phyloP scores from a whole-genome alignment of 176 grass and related monocot genomes.

The Aegilops bicornis region DNA sequence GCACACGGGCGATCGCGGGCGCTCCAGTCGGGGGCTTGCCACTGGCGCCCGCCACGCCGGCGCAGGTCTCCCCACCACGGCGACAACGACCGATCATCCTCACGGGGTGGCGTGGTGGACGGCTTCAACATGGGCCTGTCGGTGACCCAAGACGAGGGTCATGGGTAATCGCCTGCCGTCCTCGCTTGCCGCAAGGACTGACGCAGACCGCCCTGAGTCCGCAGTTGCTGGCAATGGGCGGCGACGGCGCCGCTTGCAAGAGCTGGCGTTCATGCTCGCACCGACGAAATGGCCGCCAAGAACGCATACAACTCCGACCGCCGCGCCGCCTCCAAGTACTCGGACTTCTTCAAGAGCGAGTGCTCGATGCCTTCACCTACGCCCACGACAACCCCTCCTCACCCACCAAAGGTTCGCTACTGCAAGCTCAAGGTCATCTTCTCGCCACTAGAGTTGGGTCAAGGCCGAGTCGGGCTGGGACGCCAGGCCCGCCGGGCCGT shows the following conservation, averaged over 20 bases:
- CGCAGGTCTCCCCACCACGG: slow-evolving; percentile 69
- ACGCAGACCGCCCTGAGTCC: too few species aligned
- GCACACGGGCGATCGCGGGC: too few species aligned
- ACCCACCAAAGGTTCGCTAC: slow-evolving; percentile 72
- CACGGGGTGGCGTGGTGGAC: slow-evolving; percentile 91
- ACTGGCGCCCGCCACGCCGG: slow-evolving; percentile 60
- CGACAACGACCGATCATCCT: slow-evolving; percentile 54
- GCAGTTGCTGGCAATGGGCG: too few species aligned
- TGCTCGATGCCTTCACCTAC: slow-evolving; percentile 90
- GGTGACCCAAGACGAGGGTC: too few species aligned
- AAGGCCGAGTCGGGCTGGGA: too few species aligned
- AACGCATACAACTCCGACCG: slow-evolving; percentile 95
- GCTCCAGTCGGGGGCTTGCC: too few species aligned
- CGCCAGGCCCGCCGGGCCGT: not conserved
- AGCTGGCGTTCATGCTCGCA: slow-evolving; percentile 72
- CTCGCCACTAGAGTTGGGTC: slow-evolving; percentile 63
- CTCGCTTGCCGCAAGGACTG: slow-evolving; percentile 68
- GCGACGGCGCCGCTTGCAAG: slow-evolving; percentile 79
- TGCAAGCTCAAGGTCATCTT: slow-evolving; percentile 99
- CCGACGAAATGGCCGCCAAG: slow-evolving; percentile 82
- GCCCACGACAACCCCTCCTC: slow-evolving; percentile 86
- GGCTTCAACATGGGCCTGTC: slow-evolving; percentile 88
- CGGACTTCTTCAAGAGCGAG: slow-evolving; percentile 88
- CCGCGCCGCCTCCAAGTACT: slow-evolving; percentile 75
- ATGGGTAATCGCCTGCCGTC: too few species aligned